Percentiles rank a stretch among this genome's conserved stretches.
These are phyloP conservation scores for Pisolithus microcarpus DNA, from an alignment of 768 basidiomycete species.

Conservation along the genomic window DNA sequence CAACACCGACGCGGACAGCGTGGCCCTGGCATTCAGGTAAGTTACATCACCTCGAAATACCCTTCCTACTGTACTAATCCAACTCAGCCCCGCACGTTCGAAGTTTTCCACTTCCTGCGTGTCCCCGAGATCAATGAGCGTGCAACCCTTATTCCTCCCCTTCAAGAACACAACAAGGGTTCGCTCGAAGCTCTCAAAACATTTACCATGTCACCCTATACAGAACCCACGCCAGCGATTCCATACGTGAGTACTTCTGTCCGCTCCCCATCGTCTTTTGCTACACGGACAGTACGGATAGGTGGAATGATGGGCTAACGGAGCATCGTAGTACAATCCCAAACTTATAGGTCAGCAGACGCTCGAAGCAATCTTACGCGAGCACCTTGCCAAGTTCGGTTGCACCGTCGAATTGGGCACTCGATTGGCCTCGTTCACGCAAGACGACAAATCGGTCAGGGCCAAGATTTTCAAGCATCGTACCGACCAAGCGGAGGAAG, in stretches of 20 bases:
- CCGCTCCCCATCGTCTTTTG: no score
- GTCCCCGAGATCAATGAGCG: conserved; percentile 32
- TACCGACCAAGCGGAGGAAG: conserved; percentile 38
- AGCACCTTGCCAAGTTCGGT: no score
- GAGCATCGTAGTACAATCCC: conserved; percentile 5
- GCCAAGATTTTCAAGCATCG: conserved; percentile 15
- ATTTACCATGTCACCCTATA: neutral
- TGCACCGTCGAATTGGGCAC: no score
- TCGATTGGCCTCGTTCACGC: no score
- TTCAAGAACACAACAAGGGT: conserved; percentile 7
- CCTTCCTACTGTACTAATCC: neutral
- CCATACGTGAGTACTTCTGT: no score
- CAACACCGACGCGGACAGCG: no score
- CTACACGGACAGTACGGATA: no score
- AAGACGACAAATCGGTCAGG: conserved; percentile 1
- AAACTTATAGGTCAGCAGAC: conserved; percentile 18
- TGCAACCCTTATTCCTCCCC: conserved; percentile 18
- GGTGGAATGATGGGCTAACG: neutral
- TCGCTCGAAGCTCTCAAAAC: conserved; percentile 10
- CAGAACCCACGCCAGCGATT: no score
- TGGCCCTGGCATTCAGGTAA: no score
- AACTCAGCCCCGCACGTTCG: conserved; percentile 27
- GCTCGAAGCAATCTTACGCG: conserved; percentile 18
- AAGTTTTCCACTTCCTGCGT: conserved; percentile 21
- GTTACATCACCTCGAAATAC: no score